Base-by-base conservation (phyloP, 441 rosid species). In the Jatropha podagrica region DNA sequence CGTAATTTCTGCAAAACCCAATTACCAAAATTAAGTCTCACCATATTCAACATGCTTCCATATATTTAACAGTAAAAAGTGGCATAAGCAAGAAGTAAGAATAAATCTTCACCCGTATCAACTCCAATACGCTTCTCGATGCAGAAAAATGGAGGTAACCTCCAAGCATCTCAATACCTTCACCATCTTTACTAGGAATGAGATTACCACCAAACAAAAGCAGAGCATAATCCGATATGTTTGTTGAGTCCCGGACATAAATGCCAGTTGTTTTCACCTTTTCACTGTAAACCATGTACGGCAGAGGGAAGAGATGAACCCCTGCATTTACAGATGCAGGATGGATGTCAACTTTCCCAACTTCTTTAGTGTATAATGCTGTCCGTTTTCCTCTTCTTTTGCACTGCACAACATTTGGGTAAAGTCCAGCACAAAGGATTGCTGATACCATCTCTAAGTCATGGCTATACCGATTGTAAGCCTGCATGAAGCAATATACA, bases 91-190 rank as follows among this genome's bases (percentile, higher is more conserved):
- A 51, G 27, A 64, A 49, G 38, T 37, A 70, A 15, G 12, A 48
- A 14, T 38, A 32, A 37, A n/a, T 18, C 37, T 42, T 75, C 83
- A 91, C 99, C 93, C 59, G 81, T 74, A 95, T 95, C 79, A 95
- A 84, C 67, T 95, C 89, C 78, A 93, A 72, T 5, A 93, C 89
- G 42, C 86, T 93, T 83, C 81, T 93, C 2, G 99, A 88, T 48
- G 99, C 92, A 27, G 96, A 93, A 86, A 95, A 95, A 83, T 95
- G 97, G 74, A 95, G 97, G 86, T 95, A 95, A 51, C 98, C 99
- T 56, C 89, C 95, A 67, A 95, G 91, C 97, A 95, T 95, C 86
- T 95, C 99, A 78, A 95, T 95, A 46, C 95, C 95, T 77, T 90
- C 90, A 78, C 95, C 95, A 0, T 80, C 83, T 80, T 89, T 85